phyloP scores from a whole-genome alignment of 2,329 filamentous ascomycete species.

The Alternaria infectoria region DNA sequence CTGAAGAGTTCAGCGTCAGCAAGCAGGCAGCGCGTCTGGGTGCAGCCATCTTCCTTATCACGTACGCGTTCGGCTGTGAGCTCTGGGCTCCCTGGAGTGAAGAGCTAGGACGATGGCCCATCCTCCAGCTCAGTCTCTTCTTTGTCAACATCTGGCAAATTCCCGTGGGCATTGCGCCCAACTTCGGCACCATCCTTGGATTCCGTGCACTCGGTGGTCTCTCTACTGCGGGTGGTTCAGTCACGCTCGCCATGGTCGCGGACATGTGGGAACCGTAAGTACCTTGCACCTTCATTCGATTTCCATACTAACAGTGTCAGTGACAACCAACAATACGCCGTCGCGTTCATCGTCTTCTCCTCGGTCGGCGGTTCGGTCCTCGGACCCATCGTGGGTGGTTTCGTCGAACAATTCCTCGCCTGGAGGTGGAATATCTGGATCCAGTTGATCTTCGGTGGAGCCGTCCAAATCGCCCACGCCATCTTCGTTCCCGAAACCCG shows the following conservation, averaged over 20 bases:
- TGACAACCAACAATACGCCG: constrained; percentile 71
- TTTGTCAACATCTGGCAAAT: constrained; percentile 78
- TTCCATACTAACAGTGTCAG: background rate
- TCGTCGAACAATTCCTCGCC: constrained; percentile 69
- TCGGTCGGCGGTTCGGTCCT: constrained; percentile 79
- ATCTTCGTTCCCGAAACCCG: constrained; percentile 79
- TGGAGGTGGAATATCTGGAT: constrained; percentile 89
- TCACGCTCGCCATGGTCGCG: constrained; percentile 69
- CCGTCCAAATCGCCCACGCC: constrained; percentile 72
- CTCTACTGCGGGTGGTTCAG: constrained; percentile 66
- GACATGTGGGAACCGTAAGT: constrained; percentile 60
- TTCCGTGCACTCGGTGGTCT: constrained; percentile 57
- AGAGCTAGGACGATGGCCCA: constrained; percentile 77
- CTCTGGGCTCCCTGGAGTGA: constrained; percentile 89
- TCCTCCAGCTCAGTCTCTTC: constrained; percentile 74
- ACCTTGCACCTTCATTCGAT: background rate
- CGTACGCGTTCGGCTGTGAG: constrained; percentile 86
- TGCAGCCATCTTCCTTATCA: constrained; percentile 77
- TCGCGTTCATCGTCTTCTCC: constrained; percentile 72
- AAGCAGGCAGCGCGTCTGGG: constrained; percentile 73
- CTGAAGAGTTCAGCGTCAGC: constrained; percentile 71
- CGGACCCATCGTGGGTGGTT: constrained; percentile 79
- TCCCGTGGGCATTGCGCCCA: constrained; percentile 71
- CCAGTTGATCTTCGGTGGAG: constrained; percentile 78
- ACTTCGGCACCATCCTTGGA: constrained; percentile 73